Percentiles rank a stretch among this genome's conserved stretches.
These are phyloP conservation scores for Excoecaria agallocha DNA, from an alignment of 345 rosid species.

Conservation along the genomic window DNA sequence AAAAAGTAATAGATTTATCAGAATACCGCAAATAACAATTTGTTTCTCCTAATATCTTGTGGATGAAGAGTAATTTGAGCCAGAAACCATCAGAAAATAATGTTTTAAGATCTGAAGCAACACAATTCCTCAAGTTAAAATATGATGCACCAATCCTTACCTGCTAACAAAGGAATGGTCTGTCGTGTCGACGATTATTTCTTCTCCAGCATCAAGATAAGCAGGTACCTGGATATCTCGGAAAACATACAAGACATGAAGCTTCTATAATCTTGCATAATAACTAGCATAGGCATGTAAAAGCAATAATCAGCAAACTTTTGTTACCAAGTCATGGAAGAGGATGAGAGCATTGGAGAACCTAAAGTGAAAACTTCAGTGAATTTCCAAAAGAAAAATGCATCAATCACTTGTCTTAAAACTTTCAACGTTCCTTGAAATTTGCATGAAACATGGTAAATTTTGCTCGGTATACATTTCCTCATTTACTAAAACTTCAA, in stretches of 20 bases:
- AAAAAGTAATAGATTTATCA: not conserved
- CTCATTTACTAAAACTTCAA: too few species aligned
- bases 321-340: too few species aligned
- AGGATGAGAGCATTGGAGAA: too few species aligned
- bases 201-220: slow-evolving; percentile 60
- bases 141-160: slow-evolving; percentile 29
- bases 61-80: not conserved
- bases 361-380: too few species aligned
- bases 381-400: too few species aligned
- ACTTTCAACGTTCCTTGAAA: too few species aligned
- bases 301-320: too few species aligned
- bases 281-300: not conserved
- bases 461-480: too few species aligned
- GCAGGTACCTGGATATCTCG: slow-evolving; percentile 9
- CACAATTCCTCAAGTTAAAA: not conserved
- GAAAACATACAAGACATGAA: not conserved
- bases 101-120: not conserved
- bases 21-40: not conserved
- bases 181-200: slow-evolving; percentile 65
- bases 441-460: too few species aligned
- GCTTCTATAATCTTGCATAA: not conserved
- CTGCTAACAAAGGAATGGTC: slow-evolving; percentile 72
- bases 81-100: not conserved
- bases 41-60: not conserved
- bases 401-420: too few species aligned